phyloP scores from a whole-genome alignment of 129 eudicot genomes.

The Artemisia tridentata region DNA sequence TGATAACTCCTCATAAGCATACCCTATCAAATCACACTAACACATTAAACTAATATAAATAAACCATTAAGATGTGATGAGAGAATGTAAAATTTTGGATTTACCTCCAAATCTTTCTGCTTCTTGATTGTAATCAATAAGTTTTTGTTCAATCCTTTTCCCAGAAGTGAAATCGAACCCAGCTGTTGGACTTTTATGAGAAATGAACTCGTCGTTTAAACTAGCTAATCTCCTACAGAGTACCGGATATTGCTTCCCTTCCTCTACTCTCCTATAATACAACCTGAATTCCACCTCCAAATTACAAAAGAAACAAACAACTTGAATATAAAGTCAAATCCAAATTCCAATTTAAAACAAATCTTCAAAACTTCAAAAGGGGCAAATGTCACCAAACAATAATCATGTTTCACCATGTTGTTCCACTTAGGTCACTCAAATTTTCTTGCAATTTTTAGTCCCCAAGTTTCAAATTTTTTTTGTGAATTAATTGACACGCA shows the following conservation, averaged over 20 bases:
- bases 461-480: too few species aligned
- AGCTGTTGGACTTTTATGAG: slow-evolving; percentile 73
- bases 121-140: slow-evolving; percentile 87
- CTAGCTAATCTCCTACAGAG: slow-evolving; percentile 83
- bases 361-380: too few species aligned
- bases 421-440: too few species aligned
- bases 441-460: too few species aligned
- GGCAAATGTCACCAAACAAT: too few species aligned
- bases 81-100: not conserved
- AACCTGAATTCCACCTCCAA: slow-evolving; percentile 60
- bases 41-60: not conserved
- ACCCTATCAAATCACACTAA: slow-evolving; percentile 43
- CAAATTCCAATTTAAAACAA: not conserved
- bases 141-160: slow-evolving; percentile 76
- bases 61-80: not conserved
- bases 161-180: slow-evolving; percentile 96
- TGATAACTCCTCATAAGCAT: slow-evolving; percentile 83
- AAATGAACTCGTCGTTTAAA: slow-evolving; percentile 72
- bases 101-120: slow-evolving; percentile 93
- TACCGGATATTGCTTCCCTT: slow-evolving; percentile 81
- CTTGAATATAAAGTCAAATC: not conserved
- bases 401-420: too few species aligned
- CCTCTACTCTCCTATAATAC: slow-evolving; percentile 84
- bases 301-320: not conserved
- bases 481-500: too few species aligned